Base-by-base conservation (phyloP, 2,329 filamentous ascomycete genomes). In the Rutstroemia sydowiana region DNA sequence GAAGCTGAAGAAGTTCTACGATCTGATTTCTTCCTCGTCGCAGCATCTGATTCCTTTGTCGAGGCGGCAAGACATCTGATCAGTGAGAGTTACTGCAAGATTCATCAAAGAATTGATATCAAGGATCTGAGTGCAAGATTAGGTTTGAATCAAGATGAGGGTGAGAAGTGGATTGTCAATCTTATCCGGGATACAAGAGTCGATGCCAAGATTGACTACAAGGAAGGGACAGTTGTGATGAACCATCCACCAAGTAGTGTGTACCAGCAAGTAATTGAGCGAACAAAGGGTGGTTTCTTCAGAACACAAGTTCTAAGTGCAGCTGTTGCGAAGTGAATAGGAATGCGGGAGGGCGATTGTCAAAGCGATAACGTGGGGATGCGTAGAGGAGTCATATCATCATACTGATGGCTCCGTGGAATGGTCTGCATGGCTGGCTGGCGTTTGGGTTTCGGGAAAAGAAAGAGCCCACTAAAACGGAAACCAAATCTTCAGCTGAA, bases 91-190 rank as follows among this genome's bases (percentile, higher is more conserved):
- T 98, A 98, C 80, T 98, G 93, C 88, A 97, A 97, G 82, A 98
- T 98, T 69, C 95, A 97, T 72, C 90, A 95, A 69, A 82, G 92
- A 64, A 98, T 98, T 69, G 92, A 97, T 70, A 97, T 98, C 70
- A 90, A 91, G 80, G 93, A 97, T 65, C 81, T 98, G 54, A 95
- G 90, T 59, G 86, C 84, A 58, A 88, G 93, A 69, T 83, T 98
- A 55, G 93, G 92, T 60, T 79, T 98, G 59, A 89, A 87, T 68
- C 85, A 91, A 65, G 89, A 95, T 67, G 93, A 97, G 67, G 93
- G 93, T 65, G 93, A 98, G 82, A 98, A 98, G 78, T 98, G 93
- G 93, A 98, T 98, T 66, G 93, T 98, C 64, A 98, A 98, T 77
- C 80, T 98, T 59, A 98, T 98, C 73, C 86, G 93, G 59, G 93